A percentile compares a stretch with the other conserved stretches of the same genome.
Conservation (phyloP, 2,329 filamentous ascomycete genomes). For the Teratosphaeria zuluensis region DNA sequence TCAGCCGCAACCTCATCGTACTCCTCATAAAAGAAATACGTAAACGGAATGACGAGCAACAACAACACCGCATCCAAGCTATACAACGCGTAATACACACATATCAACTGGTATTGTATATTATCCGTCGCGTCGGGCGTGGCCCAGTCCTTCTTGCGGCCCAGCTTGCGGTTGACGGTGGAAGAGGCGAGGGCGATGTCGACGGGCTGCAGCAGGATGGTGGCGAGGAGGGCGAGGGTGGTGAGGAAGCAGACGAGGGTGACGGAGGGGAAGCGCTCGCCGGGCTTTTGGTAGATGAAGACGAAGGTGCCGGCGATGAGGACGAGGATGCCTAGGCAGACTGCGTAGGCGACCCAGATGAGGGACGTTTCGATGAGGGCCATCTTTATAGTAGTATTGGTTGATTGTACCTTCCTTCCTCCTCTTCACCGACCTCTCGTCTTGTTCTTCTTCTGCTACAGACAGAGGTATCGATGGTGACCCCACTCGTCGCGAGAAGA, state of each 20-base stretch:
- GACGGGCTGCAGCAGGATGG: slow-evolving; percentile 83
- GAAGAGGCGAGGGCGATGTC: slow-evolving; percentile 92
- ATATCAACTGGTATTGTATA: slow-evolving; percentile 70
- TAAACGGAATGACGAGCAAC: slow-evolving; percentile 81
- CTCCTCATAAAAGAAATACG: slow-evolving; percentile 97
- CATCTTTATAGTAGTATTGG: slow-evolving; percentile 32
- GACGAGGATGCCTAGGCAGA: slow-evolving; percentile 68
- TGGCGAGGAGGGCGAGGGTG: slow-evolving; percentile 78
- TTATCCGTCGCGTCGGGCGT: slow-evolving; percentile 67
- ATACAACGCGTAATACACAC: slow-evolving; percentile 90
- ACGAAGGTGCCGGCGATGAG: slow-evolving; percentile 74
- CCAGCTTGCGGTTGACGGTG: slow-evolving; percentile 64
- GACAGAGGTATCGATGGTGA: too few relatives aligned
- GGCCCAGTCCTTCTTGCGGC: slow-evolving; percentile 89
- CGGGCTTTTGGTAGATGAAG: slow-evolving; percentile 81
- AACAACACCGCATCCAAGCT: slow-evolving; percentile 85
- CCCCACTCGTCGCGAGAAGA: background rate
- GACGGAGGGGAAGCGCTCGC: slow-evolving; percentile 74
- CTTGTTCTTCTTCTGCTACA: background rate
- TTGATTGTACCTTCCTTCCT: too few relatives aligned
- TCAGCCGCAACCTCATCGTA: slow-evolving; percentile 86
- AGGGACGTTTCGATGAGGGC: slow-evolving; percentile 73
- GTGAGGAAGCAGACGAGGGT: slow-evolving; percentile 80
- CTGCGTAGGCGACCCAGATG: slow-evolving; percentile 90
- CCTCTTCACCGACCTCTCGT: background rate